Conservation (phyloP, 306 rosid genomes). For the Rosa lucieae region DNA sequence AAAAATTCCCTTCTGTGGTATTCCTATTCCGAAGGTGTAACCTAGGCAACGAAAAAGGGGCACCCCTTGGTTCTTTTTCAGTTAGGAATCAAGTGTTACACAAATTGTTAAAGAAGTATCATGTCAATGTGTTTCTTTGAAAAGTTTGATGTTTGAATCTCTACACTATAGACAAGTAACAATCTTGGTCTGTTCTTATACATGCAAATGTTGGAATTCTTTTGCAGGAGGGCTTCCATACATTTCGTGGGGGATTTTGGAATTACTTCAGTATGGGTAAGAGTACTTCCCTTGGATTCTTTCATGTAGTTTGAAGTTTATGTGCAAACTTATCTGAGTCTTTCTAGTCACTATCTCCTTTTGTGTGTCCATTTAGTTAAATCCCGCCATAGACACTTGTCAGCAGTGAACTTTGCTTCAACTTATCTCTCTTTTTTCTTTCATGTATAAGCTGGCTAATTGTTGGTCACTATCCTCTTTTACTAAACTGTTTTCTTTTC, state of each 20-base stretch:
- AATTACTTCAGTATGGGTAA: constrained; percentile 99
- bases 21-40: not conserved
- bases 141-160: constrained; percentile 12
- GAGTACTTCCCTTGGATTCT: constrained; percentile 27
- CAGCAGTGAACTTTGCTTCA: not conserved
- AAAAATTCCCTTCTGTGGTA: not conserved
- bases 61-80: not conserved
- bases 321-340: constrained; percentile 13
- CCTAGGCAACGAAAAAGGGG: not conserved
- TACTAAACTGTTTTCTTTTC: not conserved
- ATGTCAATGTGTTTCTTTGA: constrained; percentile 5
- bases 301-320: constrained; percentile 21
- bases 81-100: not conserved
- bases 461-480: not conserved
- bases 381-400: not conserved
- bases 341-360: constrained; percentile 2
- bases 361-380: not conserved
- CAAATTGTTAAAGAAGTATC: not conserved
- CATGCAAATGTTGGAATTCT: constrained; percentile 29
- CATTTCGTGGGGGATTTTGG: constrained; percentile 98
- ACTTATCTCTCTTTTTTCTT: not conserved
- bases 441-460: not conserved
- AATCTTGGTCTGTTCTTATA: not conserved
- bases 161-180: not conserved
- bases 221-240: constrained; percentile 80